Evolutionary conservation across 176 grass and related monocot genomes (phyloP), one percentile per base, ranked within the genome.

Genomic region (Aegilops tauschii): DNA sequence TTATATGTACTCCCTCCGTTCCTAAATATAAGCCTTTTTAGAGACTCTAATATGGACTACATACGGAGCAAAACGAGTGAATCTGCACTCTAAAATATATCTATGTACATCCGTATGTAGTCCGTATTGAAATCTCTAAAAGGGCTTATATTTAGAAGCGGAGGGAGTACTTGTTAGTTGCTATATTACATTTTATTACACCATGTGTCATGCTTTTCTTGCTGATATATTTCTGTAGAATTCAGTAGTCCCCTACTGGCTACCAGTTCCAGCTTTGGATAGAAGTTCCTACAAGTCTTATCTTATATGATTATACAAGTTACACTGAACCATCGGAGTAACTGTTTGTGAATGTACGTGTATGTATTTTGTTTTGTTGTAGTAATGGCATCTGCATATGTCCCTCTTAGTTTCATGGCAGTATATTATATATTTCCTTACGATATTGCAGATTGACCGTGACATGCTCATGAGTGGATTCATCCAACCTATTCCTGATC

Each of bases 391-490:
- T 61, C 34, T 67, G 29, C 47, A 61, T 39, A 18, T 77, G 47
- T 3, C 47, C 28, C 47, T 56, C 28, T 77, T 32, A 32, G 47
- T 77, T 31, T 77, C 47, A 56, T 77, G 73, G 4, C 28, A 77
- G 29, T 50, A 61, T 39, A 13, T 34, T 82, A 86, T 78, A 68
- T 23, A 61, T 35, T 45, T 78, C 18, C 9, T 31, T 9, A 32
- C 17, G 17, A 87, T 70, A 52, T 50, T 63, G 61, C 85, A 98
- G 96, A 93, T 98, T 87, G 92, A 87, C 34, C 90, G 88, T 21
- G 96, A 98, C 88, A 94, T 98, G 93, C 93, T 98, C 37, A 84
- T 98, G 78, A 93, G 90, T 91, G 93, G 96, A 82, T 98, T 88
- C 83, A 91, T 98, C 82, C 90, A 96, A 72, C 96, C 96, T 63